These are phyloP conservation scores for Xylariaceae sp. DNA, from an alignment of 2,329 filamentous ascomycete species.

Conservation along the genomic window DNA sequence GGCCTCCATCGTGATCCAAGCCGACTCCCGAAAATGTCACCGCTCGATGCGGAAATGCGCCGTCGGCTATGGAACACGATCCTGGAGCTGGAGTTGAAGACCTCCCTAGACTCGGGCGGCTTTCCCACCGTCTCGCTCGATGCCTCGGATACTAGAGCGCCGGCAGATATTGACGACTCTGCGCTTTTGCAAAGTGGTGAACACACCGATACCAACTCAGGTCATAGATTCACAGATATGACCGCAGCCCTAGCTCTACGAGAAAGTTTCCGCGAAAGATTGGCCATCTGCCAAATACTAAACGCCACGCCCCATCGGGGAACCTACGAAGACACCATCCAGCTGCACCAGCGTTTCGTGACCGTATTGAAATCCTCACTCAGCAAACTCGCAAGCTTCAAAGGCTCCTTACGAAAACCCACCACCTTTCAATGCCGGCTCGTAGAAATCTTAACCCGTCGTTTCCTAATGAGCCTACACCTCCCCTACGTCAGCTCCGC, in stretches of 20 bases:
- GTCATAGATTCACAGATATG: slow-evolving; percentile 39
- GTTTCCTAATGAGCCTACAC: slow-evolving; percentile 52
- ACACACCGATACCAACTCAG: slow-evolving; percentile 19
- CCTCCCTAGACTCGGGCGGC: slow-evolving; percentile 46
- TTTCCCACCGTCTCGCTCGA: slow-evolving; percentile 41
- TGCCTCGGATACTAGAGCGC: slow-evolving; percentile 47
- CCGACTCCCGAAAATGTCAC: slow-evolving; percentile 42
- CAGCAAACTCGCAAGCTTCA: slow-evolving; percentile 21
- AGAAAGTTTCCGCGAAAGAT: slow-evolving; percentile 38
- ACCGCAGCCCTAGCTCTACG: slow-evolving; percentile 46
- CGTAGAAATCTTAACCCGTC: slow-evolving; percentile 47
- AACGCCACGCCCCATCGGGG: slow-evolving; percentile 36
- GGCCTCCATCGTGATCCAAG: slow-evolving; percentile 54
- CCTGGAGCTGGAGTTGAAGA: slow-evolving; percentile 49
- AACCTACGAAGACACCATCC: slow-evolving; percentile 42
- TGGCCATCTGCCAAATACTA: slow-evolving; percentile 39
- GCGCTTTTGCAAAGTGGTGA: slow-evolving; percentile 41
- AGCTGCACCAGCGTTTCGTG: slow-evolving; percentile 39
- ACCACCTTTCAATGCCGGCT: slow-evolving; percentile 39
- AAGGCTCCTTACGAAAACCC: slow-evolving; percentile 11
- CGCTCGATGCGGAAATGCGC: slow-evolving; percentile 47
- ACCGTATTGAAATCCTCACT: slow-evolving; percentile 38
- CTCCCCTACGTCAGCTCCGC: slow-evolving; percentile 43
- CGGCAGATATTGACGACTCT: slow-evolving; percentile 48
- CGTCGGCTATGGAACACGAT: slow-evolving; percentile 53